A percentile compares a stretch with the other conserved stretches of the same genome.
Evolutionary conservation across 2,329 filamentous ascomycete species (phyloP).

Genomic region (Colletotrichum sp.): DNA sequence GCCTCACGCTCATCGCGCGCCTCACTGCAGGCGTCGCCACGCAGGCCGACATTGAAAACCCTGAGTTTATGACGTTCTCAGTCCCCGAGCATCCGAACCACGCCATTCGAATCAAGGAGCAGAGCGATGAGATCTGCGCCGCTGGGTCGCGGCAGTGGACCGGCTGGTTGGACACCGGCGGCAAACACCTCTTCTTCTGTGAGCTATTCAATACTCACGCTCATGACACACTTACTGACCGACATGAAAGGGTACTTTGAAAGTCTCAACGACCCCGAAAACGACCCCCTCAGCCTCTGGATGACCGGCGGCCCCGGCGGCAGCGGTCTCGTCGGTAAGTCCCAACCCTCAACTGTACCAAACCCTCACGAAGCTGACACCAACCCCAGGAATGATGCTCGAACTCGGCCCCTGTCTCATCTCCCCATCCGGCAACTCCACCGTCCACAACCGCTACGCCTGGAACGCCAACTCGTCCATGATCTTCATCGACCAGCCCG

Average conservation of each 20-base stretch:
- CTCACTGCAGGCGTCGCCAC: neutral
- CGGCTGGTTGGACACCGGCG: conserved; percentile 29
- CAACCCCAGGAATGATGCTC: conserved; percentile 4
- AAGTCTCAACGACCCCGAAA: conserved; percentile 27
- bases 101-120: conserved; percentile 28
- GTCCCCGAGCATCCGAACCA: conserved; percentile 22
- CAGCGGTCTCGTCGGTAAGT: conserved; percentile 52
- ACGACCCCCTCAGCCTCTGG: conserved; percentile 55
- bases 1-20: neutral
- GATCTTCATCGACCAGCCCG: conserved; percentile 54
- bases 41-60: neutral
- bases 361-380: neutral
- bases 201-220: neutral
- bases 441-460: conserved; percentile 19
- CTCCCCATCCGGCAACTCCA: conserved; percentile 8
- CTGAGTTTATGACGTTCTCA: conserved; percentile 7
- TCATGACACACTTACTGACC: neutral
- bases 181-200: conserved; percentile 26
- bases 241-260: conserved; percentile 28
- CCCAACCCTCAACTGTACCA: rapidly evolving
- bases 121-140: conserved; percentile 28
- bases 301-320: conserved; percentile 65
- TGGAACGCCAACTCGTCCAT: conserved; percentile 35
- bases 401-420: conserved; percentile 23
- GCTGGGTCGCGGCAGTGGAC: conserved; percentile 31